Conservation (phyloP, 495 filamentous ascomycete genomes). For the Podospora pseudopauciseta region DNA sequence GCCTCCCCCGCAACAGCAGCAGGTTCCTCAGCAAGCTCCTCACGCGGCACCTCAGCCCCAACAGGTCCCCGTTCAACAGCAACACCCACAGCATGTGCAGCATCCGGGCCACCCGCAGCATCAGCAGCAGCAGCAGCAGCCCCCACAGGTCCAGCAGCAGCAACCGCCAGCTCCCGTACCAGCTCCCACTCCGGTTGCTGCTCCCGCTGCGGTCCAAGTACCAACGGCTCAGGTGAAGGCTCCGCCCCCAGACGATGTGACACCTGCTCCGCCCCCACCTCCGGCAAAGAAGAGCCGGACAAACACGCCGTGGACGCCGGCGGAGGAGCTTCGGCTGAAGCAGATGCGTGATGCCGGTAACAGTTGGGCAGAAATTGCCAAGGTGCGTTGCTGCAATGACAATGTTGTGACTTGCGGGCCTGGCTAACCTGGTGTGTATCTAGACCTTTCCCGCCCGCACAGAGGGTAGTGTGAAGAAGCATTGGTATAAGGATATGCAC, state of each 20-base stretch:
- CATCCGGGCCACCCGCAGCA: constrained; percentile 12
- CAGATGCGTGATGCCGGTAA: constrained; percentile 87
- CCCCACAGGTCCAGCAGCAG: constrained; percentile 1
- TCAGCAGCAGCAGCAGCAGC: constrained; percentile 14
- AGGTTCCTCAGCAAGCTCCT: background rate
- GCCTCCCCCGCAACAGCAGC: constrained; percentile 5
- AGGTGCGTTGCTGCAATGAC: constrained; percentile 49
- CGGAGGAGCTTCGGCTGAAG: constrained; percentile 89
- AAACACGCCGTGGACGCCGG: constrained; percentile 96
- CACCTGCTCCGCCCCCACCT: constrained; percentile 42
- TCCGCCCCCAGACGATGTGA: constrained; percentile 32
- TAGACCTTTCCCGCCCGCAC: constrained; percentile 89
- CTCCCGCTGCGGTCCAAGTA: constrained; percentile 33
- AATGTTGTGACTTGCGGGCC: background rate
- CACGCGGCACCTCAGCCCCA: background rate
- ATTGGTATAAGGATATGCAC: constrained; percentile 99
- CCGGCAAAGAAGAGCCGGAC: constrained; percentile 88
- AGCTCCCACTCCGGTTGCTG: constrained; percentile 14
- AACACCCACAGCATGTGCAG: constrained; percentile 14
- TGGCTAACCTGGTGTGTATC: background rate
- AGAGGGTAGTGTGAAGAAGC: constrained; percentile 98
- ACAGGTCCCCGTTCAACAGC: background rate
- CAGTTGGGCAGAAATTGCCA: constrained; percentile 97
- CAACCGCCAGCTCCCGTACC: constrained; percentile 12
- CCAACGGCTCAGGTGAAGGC: constrained; percentile 32